Evolutionary conservation across 2,329 filamentous ascomycete species (phyloP), one percentile per base, ranked within the genome.

Genomic region (Cordyceps militaris): DNA sequence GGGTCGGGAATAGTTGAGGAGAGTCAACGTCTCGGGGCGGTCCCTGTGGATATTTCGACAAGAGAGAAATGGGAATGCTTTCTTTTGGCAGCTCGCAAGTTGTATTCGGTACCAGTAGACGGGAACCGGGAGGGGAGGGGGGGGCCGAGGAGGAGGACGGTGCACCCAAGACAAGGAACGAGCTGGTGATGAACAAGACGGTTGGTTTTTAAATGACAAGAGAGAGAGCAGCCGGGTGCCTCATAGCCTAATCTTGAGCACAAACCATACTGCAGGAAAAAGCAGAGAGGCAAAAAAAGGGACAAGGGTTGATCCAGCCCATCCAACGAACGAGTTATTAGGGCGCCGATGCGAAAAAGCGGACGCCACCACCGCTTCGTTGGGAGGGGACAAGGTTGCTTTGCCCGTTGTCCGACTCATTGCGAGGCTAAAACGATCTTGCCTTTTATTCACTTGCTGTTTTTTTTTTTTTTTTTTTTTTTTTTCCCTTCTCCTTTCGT

Each of bases 1-100:
- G 56, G 54, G 56, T 30, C 32, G 42, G n/a, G 34, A 34, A 26
- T 19, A 30, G 32, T 54, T 43, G 26, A 48, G 50, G 56, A 58
- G 49, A 58, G 43, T 58, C 56, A 58, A 58, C 49, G 56, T 58
- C 50, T 58, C 43, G 48, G 56, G 34, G 47, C 47, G 48, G 21
- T 21, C 19, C 23, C 13, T 43, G 43, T 58, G 56, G 36, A 34
- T 34, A 58, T 16, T 34, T 54, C 47, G 55, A 43, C 40, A 49
- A 36, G 56, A 58, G 43, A 49, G 19, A 36, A 32, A 30, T 48
- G 47, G 50, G 56, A 50, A 54, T 58, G 56, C 44, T 58, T 58
- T 54, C 56, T 58, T 58, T 58, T 58, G 40, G 50, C 56, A n/a
- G n/a, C n/a, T n/a, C n/a, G n/a, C n/a, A n/a, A n/a, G n/a, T n/a